These are phyloP conservation scores for Pontederia crassipes DNA, from an alignment of 176 grass and related monocot species.

Conservation along the genomic window DNA sequence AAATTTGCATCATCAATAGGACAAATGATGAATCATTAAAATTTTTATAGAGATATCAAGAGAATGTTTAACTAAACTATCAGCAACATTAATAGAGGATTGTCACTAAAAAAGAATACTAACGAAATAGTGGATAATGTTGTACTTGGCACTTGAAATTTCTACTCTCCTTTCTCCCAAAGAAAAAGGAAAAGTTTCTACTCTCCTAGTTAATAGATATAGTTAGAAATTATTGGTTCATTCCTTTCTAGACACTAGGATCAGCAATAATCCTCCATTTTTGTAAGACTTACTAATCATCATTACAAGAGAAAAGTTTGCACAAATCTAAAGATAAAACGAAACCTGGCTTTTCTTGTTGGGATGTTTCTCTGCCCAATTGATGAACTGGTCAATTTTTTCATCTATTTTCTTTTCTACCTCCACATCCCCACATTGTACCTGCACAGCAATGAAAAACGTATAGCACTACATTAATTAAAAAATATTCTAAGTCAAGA, in stretches of 20 bases:
- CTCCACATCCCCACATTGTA: conserved; percentile 79
- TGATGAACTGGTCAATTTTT: conserved; percentile 59
- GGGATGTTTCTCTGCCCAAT: conserved; percentile 89
- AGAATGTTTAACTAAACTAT: not conserved
- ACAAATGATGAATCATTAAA: not conserved
- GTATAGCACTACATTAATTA: not conserved
- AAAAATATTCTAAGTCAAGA: not conserved
- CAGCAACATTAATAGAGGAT: no score
- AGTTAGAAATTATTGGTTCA: no score
- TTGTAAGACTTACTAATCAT: not conserved
- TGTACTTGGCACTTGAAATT: no score
- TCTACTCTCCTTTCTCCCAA: no score
- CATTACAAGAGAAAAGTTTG: not conserved
- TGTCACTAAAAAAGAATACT: no score
- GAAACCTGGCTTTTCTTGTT: conserved; percentile 80
- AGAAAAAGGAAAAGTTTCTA: no score
- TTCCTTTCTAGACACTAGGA: not conserved
- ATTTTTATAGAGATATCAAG: not conserved
- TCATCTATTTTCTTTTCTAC: conserved; percentile 95
- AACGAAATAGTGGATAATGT: no score
- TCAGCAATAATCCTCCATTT: not conserved
- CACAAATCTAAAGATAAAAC: not conserved
- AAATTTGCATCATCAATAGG: not conserved
- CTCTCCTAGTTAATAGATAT: no score
- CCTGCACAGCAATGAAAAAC: conserved; percentile 23